A percentile compares a stretch with the other conserved stretches of the same genome.
phyloP scores from a whole-genome alignment of 495 filamentous ascomycete genomes.

The Extremus antarcticus region DNA sequence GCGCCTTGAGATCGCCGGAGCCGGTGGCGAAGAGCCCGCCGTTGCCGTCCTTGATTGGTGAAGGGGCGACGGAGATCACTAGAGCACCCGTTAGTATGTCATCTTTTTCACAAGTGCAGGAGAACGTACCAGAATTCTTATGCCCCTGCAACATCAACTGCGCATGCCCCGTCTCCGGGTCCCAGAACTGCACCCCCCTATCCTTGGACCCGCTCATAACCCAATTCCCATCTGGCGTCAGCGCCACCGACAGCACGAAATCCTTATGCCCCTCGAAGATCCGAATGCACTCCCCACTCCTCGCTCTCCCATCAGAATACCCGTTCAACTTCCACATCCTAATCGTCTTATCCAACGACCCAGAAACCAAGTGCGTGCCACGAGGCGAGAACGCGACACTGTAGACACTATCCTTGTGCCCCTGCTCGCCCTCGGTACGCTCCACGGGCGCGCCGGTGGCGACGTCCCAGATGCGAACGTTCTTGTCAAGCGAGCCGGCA shows the following conservation, averaged over 20 bases:
- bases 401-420: constrained; percentile 36
- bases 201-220: constrained; percentile 34
- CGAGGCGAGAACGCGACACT: constrained; percentile 32
- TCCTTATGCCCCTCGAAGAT: constrained; percentile 38
- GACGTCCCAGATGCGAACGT: constrained; percentile 35
- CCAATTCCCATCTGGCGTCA: constrained; percentile 33
- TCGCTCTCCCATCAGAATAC: constrained; percentile 15
- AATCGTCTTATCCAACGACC: constrained; percentile 36
- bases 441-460: constrained; percentile 26
- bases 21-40: constrained; percentile 34
- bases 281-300: constrained; percentile 30
- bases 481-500: constrained; percentile 35
- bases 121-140: constrained; percentile 32
- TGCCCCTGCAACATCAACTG: constrained; percentile 36
- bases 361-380: constrained; percentile 29
- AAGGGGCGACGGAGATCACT: constrained; percentile 37
- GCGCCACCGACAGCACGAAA: constrained; percentile 34
- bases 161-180: constrained; percentile 31
- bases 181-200: constrained; percentile 37
- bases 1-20: constrained; percentile 33
- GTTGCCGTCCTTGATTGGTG: constrained; percentile 15
- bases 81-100: neutral
- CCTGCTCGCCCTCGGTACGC: constrained; percentile 32
- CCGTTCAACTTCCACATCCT: constrained; percentile 35
- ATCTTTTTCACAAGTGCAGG: too few relatives aligned